Base-by-base conservation (phyloP, 2,329 filamentous ascomycete species). In the Chaetothyriales sp. region DNA sequence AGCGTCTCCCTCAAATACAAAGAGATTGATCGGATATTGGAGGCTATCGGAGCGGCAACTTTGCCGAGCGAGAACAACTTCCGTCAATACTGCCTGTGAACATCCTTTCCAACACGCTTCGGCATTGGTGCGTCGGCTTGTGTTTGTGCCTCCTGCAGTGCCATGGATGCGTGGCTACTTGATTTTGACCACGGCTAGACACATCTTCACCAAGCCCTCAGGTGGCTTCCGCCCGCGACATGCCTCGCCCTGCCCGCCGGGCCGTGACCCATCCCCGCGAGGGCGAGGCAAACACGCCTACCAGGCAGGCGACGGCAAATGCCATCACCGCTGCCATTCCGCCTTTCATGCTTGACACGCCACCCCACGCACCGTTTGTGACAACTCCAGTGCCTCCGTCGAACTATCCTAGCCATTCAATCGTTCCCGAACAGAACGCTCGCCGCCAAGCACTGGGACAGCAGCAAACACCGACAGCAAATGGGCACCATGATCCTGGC, bases 261-360 rank as follows among this genome's bases (percentile, higher is more conserved):
- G 33, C 10, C 10, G 33, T 40, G 10, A 15, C 33, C 33, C 33
- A 40, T 15, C 33, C 33, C 15, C 33, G 33, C 15, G 33, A 40
- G 15, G 10, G 10, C 4, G 33, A 40, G 33, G 33, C 33, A 13
- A 40, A 40, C 33, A 40, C 33, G 13, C 33, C 33, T 15, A 40
- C 33, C 33, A 40, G 33, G 13, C 33, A 15, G 33, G 33, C 13
- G 33, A 10, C 33, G 10, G 25, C 19, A 25, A 62, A 62, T 54
- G 51, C 58, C 20, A 58, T 62, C 50, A 61, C 59, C 10, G 60
- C 58, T 20, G 51, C 57, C n/a, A 62, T 62, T 44, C 60, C 60
- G 43, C 60, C 60, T 29, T 61, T 57, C 43, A 62, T 62, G 60
- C 60, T 62, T 18, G 59, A 62, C 46, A 62, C 60, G 7, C 60